Percentiles rank a stretch among this genome's conserved stretches.
Evolutionary conservation across 805 yeast species (phyloP).

Genomic region (Vanderwaltozyma yarrowii): DNA sequence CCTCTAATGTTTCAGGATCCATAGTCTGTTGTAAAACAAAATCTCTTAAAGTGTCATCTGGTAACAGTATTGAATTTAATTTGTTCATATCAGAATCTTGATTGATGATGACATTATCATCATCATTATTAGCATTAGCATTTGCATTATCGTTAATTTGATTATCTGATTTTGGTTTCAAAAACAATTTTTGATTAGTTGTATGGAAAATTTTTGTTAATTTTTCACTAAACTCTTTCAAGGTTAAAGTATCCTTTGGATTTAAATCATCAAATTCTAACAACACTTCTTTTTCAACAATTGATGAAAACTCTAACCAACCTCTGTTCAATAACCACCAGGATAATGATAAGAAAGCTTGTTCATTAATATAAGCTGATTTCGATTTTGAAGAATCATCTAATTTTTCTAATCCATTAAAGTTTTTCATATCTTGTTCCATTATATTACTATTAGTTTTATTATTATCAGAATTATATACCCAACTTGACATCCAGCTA

Average conservation of each 20-base stretch:
- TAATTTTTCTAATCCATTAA: background rate
- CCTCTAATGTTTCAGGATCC: constrained; percentile 31
- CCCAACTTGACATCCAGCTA: constrained; percentile 2
- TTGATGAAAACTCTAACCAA: constrained; percentile 47
- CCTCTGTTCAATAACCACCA: constrained; percentile 95
- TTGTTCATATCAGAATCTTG: background rate
- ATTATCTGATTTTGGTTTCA: constrained; percentile 16
- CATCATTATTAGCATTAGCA: background rate
- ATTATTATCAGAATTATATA: background rate
- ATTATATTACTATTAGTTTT: background rate
- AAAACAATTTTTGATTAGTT: constrained; percentile 25
- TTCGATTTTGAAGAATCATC: background rate
- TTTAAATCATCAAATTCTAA: constrained; percentile 51
- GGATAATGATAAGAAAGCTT: constrained; percentile 73
- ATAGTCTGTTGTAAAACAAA: constrained; percentile 46
- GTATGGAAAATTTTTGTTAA: constrained; percentile 29
- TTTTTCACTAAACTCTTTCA: constrained; percentile 46
- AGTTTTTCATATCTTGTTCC: too few species aligned
- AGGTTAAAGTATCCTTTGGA: constrained; percentile 62
- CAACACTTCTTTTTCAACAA: constrained; percentile 47
- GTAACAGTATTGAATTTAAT: constrained; percentile 34
- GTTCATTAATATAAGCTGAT: constrained; percentile 46
- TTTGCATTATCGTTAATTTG: background rate
- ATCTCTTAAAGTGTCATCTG: constrained; percentile 38
- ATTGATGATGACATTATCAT: too few species aligned